A percentile compares a stretch with the other conserved stretches of the same genome.
Evolutionary conservation across 352 stramenopile species (phyloP).

Genomic region (Aphanomyces cochlioides): DNA sequence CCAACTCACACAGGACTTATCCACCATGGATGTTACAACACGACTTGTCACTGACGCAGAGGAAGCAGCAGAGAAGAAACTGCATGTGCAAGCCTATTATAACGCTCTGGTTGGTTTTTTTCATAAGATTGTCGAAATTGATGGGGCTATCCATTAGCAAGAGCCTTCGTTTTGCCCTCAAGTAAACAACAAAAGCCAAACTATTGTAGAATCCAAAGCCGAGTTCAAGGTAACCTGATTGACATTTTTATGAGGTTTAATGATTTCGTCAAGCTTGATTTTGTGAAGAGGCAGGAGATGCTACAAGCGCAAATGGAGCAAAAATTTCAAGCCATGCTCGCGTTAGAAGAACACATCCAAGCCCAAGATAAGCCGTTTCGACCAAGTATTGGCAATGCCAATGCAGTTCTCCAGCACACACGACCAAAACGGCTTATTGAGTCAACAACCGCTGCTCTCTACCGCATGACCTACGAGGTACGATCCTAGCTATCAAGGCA

Average conservation of each 20-base stretch:
- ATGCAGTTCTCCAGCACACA: slow-evolving; percentile 59
- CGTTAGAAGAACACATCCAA: slow-evolving; percentile 48
- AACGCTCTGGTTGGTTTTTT: slow-evolving; percentile 40
- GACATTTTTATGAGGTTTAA: slow-evolving; percentile 3
- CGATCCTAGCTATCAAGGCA: neutral
- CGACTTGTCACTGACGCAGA: slow-evolving; percentile 55
- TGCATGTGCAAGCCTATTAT: slow-evolving; percentile 68
- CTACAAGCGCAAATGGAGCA: slow-evolving; percentile 43
- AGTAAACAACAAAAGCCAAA: slow-evolving; percentile 53
- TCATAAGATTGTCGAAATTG: neutral
- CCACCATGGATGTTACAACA: slow-evolving; percentile 44
- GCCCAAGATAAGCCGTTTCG: slow-evolving; percentile 66
- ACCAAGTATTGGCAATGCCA: slow-evolving; percentile 72
- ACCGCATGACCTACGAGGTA: slow-evolving; percentile 58
- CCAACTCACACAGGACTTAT: slow-evolving; percentile 37
- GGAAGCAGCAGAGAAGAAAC: slow-evolving; percentile 41
- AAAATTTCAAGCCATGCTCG: slow-evolving; percentile 38
- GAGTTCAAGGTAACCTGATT: slow-evolving; percentile 45
- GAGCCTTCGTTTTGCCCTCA: slow-evolving; percentile 54
- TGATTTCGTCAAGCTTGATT: slow-evolving; percentile 46
- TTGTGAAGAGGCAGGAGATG: slow-evolving; percentile 62
- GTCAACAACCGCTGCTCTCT: slow-evolving; percentile 50
- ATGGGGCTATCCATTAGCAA: slow-evolving; percentile 28
- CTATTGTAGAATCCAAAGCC: slow-evolving; percentile 52
- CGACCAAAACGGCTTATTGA: slow-evolving; percentile 60